Evolutionary conservation across 225 moss, liverwort and hornwort genomes (phyloP).

Genomic region (Sphagnum contortum): DNA sequence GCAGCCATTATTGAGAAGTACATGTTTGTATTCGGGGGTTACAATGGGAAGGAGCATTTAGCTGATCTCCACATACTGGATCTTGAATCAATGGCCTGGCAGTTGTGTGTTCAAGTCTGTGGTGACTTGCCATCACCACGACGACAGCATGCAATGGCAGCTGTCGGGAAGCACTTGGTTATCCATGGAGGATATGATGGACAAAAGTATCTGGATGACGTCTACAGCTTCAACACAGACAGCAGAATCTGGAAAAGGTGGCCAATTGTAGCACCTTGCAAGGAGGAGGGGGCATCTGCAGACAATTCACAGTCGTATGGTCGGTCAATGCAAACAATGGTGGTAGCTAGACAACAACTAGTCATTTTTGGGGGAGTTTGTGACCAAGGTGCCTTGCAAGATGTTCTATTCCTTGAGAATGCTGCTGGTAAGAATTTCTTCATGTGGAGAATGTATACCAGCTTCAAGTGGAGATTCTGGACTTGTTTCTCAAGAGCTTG

Average conservation of each 20-base stretch:
- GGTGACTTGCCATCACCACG: constrained; percentile 72
- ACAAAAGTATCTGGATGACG: constrained; percentile 59
- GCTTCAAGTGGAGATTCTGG: too few relatives aligned
- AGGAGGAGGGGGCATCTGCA: constrained; percentile 7
- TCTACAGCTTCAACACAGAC: constrained; percentile 62
- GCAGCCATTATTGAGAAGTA: constrained; percentile 51
- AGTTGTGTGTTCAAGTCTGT: constrained; percentile 22
- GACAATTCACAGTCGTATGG: constrained; percentile 34
- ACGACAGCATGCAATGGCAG: constrained; percentile 67
- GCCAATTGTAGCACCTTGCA: constrained; percentile 37
- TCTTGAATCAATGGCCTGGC: constrained; percentile 70
- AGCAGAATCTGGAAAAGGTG: constrained; percentile 55
- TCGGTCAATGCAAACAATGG: constrained; percentile 93
- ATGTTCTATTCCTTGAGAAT: constrained; percentile 77
- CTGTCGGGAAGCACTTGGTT: constrained; percentile 74
- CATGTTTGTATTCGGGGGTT: constrained; percentile 87
- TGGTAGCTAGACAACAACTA: constrained; percentile 53
- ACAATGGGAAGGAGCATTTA: constrained; percentile 60
- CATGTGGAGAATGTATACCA: neutral
- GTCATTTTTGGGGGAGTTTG: constrained; percentile 86
- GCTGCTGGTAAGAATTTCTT: constrained; percentile 48
- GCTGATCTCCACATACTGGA: constrained; percentile 67
- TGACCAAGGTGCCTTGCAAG: constrained; percentile 63
- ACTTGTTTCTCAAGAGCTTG: neutral
- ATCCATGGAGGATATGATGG: constrained; percentile 84